These are phyloP conservation scores for Aeminium ludgeri DNA, from an alignment of 495 filamentous ascomycete species.

Conservation along the genomic window DNA sequence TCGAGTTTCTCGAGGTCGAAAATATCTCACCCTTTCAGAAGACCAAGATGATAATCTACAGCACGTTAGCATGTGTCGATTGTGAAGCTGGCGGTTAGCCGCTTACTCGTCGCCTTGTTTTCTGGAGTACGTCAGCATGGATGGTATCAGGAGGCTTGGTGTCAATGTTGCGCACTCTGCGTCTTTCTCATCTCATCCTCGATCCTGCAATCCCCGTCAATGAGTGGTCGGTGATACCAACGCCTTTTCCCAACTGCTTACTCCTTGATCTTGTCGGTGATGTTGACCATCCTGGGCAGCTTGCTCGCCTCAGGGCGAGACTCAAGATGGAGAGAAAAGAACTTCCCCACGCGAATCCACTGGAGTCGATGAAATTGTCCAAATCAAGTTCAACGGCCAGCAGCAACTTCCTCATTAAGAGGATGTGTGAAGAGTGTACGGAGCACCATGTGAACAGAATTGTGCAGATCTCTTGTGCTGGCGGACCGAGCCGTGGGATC, in stretches of 20 bases:
- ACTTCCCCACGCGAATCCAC: too few species aligned
- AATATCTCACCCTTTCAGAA: slow-evolving; percentile 66
- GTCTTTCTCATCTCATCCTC: slow-evolving; percentile 99
- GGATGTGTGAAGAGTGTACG: too few species aligned
- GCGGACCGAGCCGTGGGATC: too few species aligned
- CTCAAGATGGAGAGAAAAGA: too few species aligned
- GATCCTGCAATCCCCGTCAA: slow-evolving; percentile 45
- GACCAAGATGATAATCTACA: slow-evolving; percentile 90
- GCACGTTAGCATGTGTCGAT: slow-evolving; percentile 15
- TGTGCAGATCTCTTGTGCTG: too few species aligned
- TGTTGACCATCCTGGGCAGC: slow-evolving; percentile 83
- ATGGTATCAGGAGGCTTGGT: not conserved
- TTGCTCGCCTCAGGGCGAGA: too few species aligned
- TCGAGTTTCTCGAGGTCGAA: not conserved
- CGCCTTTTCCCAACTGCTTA: slow-evolving; percentile 27
- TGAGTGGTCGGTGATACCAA: not conserved
- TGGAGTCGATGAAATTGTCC: too few species aligned
- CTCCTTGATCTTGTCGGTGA: slow-evolving; percentile 99
- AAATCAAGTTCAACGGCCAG: too few species aligned
- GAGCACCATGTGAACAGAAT: too few species aligned
- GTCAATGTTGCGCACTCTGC: slow-evolving; percentile 48
- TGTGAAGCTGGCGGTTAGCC: not conserved
- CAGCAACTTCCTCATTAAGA: too few species aligned
- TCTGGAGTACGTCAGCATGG: slow-evolving; percentile 38
- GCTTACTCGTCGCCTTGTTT: slow-evolving; percentile 93